Percentiles rank a stretch among this genome's conserved stretches.
Evolutionary conservation across 352 stramenopile genomes (phyloP).

Genomic region (Globisporangium cystogenes): DNA sequence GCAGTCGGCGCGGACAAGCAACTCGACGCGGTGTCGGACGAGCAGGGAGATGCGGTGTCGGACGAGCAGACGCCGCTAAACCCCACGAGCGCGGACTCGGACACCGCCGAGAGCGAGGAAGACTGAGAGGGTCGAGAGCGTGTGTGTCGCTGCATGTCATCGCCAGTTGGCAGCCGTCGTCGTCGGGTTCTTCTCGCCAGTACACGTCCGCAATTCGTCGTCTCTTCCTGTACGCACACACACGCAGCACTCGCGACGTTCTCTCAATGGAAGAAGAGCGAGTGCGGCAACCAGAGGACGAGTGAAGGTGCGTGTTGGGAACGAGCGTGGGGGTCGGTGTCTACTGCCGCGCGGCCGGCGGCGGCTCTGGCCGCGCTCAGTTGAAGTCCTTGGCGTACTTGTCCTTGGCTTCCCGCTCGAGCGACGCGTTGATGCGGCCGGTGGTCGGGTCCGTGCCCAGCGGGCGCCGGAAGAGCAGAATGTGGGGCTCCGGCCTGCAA

Average conservation of each 20-base stretch:
- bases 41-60: too few relatives aligned
- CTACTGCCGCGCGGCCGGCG: not conserved
- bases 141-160: not conserved
- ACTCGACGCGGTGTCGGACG: not conserved
- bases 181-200: not conserved
- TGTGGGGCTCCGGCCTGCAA: conserved; percentile 95
- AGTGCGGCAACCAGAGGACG: not conserved
- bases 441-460: conserved; percentile 96
- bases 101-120: not conserved
- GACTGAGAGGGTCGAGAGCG: not conserved
- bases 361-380: conserved; percentile 15
- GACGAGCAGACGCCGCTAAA: not conserved
- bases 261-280: too few relatives aligned
- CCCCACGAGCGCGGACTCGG: not conserved
- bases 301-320: not conserved
- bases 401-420: conserved; percentile 95
- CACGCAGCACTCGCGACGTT: not conserved
- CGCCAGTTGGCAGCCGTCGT: not conserved
- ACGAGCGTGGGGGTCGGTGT: not conserved
- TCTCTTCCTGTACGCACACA: not conserved
- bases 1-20: not conserved
- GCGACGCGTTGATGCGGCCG: conserved; percentile 89
- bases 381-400: conserved; percentile 91
- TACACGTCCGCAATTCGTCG: not conserved
- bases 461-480: conserved; percentile 97